These are phyloP conservation scores for Trichocomaceae sp. DNA, from an alignment of 2,329 filamentous ascomycete species.

Conservation along the genomic window DNA sequence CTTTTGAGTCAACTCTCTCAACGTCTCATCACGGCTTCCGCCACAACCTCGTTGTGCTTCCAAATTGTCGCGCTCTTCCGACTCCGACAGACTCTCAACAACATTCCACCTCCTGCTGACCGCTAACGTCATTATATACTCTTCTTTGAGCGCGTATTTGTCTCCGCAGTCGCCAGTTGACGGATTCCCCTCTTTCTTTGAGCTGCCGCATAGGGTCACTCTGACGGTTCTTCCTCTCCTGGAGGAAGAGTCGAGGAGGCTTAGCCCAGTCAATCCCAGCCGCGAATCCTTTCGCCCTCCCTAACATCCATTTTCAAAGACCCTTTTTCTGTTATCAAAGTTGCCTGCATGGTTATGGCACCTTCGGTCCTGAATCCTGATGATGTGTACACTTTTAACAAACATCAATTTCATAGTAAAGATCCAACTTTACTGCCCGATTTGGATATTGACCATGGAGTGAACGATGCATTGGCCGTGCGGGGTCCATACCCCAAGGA, in stretches of 20 bases:
- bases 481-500: constrained; percentile 57
- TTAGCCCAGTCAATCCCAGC: constrained; percentile 85
- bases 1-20: constrained; percentile 28
- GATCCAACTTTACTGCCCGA: constrained; percentile 25
- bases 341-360: constrained; percentile 58
- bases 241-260: constrained; percentile 99
- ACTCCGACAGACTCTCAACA: constrained; percentile 42
- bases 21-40: constrained; percentile 31
- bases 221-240: constrained; percentile 97
- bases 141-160: constrained; percentile 33
- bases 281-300: constrained; percentile 92
- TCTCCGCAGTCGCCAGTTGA: constrained; percentile 29
- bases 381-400: constrained; percentile 36
- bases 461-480: constrained; percentile 36
- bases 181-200: constrained; percentile 55
- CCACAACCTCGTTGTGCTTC: constrained; percentile 26
- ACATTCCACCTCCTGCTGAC: constrained; percentile 39
- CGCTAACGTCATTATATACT: constrained; percentile 17
- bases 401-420: constrained; percentile 24
- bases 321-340: constrained; percentile 19
- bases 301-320: constrained; percentile 53
- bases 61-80: constrained; percentile 41
- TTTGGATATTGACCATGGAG: constrained; percentile 39
- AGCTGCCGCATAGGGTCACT: constrained; percentile 99
- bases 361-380: constrained; percentile 57